phyloP scores from a whole-genome alignment of 495 filamentous ascomycete species.

The Astrocystis sublimbata region DNA sequence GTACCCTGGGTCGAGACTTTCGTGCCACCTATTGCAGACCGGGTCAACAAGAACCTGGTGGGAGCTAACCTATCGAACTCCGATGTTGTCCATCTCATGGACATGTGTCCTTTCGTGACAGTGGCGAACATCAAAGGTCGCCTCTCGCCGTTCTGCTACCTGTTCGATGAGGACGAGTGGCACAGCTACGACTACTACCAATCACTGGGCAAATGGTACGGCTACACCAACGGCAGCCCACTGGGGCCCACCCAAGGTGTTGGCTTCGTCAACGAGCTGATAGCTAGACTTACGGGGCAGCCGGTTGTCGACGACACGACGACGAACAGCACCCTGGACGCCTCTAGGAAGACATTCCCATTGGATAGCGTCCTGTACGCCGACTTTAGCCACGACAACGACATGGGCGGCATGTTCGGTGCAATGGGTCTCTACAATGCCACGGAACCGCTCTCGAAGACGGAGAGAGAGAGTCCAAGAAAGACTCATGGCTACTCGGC shows the following conservation, averaged over 20 bases:
- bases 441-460: slow-evolving; percentile 50
- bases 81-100: slow-evolving; percentile 74
- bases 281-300: slow-evolving; percentile 68
- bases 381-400: slow-evolving; percentile 88
- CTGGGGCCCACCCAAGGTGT: slow-evolving; percentile 80
- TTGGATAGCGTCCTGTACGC: slow-evolving; percentile 67
- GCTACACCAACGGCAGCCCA: slow-evolving; percentile 70
- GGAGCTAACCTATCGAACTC: slow-evolving; percentile 57
- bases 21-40: slow-evolving; percentile 58
- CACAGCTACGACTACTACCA: slow-evolving; percentile 73
- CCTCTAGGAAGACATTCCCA: slow-evolving; percentile 63
- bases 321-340: slow-evolving; percentile 73
- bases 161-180: slow-evolving; percentile 75
- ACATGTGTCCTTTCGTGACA: slow-evolving; percentile 80
- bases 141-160: slow-evolving; percentile 65
- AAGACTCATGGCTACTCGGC: slow-evolving; percentile 60
- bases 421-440: slow-evolving; percentile 73
- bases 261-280: slow-evolving; percentile 80
- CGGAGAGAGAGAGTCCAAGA: slow-evolving; percentile 44
- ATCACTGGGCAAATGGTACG: slow-evolving; percentile 77
- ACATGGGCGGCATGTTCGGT: slow-evolving; percentile 69
- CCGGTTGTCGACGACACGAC: slow-evolving; percentile 70
- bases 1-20: slow-evolving; percentile 57
- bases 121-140: slow-evolving; percentile 52
- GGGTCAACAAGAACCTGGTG: slow-evolving; percentile 63